These are phyloP conservation scores for Paralagenidium karlingii DNA, from an alignment of 352 stramenopile species.

Conservation along the genomic window DNA sequence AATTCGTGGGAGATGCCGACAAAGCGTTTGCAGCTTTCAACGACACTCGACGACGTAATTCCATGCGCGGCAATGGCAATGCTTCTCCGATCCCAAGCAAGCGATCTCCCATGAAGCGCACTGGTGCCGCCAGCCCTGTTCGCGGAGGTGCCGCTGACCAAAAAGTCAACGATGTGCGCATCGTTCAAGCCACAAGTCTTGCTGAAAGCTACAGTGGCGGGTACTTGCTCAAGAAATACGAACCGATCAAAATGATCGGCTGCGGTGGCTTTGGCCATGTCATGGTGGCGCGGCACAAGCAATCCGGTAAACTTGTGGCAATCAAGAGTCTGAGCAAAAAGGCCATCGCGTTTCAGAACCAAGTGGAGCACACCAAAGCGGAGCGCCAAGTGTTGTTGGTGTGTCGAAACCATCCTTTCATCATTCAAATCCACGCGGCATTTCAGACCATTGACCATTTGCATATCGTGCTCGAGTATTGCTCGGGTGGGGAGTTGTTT, in stretches of 20 bases:
- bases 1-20: no score
- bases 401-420: conserved; percentile 83
- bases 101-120: no score
- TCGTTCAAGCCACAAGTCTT: conserved; percentile 61
- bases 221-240: conserved; percentile 63
- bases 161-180: conserved; percentile 28
- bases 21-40: no score
- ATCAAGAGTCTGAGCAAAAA: conserved; percentile 83
- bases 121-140: no score
- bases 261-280: conserved; percentile 81
- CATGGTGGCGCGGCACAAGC: conserved; percentile 53
- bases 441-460: conserved; percentile 88
- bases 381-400: conserved; percentile 84
- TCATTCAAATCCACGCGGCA: conserved; percentile 78
- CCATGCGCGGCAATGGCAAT: no score
- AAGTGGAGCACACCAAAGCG: conserved; percentile 75
- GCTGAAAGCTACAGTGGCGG: conserved; percentile 72
- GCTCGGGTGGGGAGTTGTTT: conserved; percentile 89
- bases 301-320: conserved; percentile 40
- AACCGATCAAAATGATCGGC: conserved; percentile 68
- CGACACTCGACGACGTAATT: no score
- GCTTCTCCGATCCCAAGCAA: no score
- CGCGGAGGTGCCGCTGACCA: no score
- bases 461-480: conserved; percentile 92
- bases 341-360: conserved; percentile 56